Evolutionary conservation across 768 basidiomycete genomes (phyloP).

Genomic region (Russula lepida): DNA sequence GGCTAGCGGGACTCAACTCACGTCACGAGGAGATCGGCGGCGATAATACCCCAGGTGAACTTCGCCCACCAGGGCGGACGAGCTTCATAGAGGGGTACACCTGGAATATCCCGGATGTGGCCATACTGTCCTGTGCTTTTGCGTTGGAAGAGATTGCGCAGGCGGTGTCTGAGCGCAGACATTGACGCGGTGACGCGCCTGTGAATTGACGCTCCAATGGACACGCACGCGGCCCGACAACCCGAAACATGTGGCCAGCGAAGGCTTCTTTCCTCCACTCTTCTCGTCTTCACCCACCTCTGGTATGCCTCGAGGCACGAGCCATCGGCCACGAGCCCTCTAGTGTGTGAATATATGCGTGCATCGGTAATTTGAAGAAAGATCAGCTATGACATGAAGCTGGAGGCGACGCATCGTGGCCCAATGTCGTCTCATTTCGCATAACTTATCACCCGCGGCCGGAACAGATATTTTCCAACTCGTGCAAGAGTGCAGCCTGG

Average conservation of each 20-base stretch:
- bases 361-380: neutral
- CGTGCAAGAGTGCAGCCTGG: neutral
- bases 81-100: conserved; percentile 14
- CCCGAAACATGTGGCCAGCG: neutral
- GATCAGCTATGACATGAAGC: neutral
- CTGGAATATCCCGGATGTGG: neutral
- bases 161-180: conserved; percentile 3
- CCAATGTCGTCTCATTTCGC: neutral
- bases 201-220: neutral
- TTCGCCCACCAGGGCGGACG: conserved; percentile 17
- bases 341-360: neutral
- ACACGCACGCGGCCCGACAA: neutral
- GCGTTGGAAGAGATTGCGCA: conserved; percentile 7
- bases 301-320: neutral
- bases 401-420: neutral
- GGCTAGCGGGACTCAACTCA: conserved; percentile 13
- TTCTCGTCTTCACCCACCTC: neutral
- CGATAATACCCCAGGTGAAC: conserved; percentile 19
- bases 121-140: conserved; percentile 3
- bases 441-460: too few species aligned
- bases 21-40: conserved; percentile 20
- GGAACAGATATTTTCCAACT: neutral
- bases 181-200: neutral
- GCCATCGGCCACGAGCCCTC: neutral
- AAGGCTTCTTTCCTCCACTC: too few species aligned